Evolutionary conservation across 1,284 basidiomycete species (phyloP), one percentile per base, ranked within the genome.

Genomic region (Heliocybe sulcata): DNA sequence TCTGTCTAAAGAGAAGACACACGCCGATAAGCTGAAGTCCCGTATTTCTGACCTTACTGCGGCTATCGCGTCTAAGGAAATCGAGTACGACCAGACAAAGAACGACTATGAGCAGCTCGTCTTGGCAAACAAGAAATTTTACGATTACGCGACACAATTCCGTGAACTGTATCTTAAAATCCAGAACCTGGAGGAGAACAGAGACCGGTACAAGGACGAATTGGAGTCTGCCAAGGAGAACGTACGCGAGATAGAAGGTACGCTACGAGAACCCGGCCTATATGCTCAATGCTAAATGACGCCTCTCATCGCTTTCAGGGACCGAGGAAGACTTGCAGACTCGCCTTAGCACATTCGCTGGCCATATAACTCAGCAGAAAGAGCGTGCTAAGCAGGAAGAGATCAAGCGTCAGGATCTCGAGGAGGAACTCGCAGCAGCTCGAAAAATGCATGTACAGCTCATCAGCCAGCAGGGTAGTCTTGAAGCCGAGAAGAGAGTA

Each of bases 101-200:
- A 72, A 70, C 11, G 70, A 85, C 56, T 87, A 90, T 60, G 81
- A 88, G 25, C 72, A 73, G 16, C 73, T 92, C 38, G 86, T 87
- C 49, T 76, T 80, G 47, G 77, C 85, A 35, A 99, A 99, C 67
- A 77, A 85, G 57, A 81, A 83, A 50, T 92, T 95, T 66, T 88
- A 92, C 64, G 87, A 95, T 55, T 80, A 86, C 50, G 88, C 92
- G 1, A 83, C 84, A 16, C 87, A 88, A 62, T 98, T 98, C 68
- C 82, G 89, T 35, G 86, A 94, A 66, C 81, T 90, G 50, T 93
- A 93, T 64, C 72, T 87, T 52, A 82, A 83, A 57, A 83, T 89
- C 19, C 83, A 90, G 57, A 78, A 77, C 50, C 70, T 94, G 51
- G 77, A 88, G 55, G 76, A 83, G 57, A 80, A 81, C 63, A 89